These are phyloP conservation scores for Erysimum cheiri DNA, from an alignment of 441 rosid genomes.

Conservation along the genomic window DNA sequence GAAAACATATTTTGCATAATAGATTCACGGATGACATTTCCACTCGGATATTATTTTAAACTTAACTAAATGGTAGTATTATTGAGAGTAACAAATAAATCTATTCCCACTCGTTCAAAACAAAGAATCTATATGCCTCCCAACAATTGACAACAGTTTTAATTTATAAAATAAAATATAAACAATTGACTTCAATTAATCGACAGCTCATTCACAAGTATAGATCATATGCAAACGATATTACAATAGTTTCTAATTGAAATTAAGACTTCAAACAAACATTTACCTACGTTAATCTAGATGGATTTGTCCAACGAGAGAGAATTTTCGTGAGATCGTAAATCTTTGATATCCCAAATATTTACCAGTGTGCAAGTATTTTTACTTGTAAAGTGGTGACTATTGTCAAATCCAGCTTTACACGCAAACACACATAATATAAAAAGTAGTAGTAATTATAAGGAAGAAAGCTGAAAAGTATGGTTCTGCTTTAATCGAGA, in stretches of 20 bases:
- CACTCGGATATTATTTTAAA: constrained; percentile 3
- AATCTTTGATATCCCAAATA: not conserved
- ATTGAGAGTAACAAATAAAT: not conserved
- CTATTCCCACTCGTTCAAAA: not conserved
- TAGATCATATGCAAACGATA: not conserved
- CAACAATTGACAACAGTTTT: no score
- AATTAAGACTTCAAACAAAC: constrained; percentile 1
- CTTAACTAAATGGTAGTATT: not conserved
- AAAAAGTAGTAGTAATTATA: not conserved
- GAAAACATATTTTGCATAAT: constrained; percentile 11
- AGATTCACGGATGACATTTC: constrained; percentile 26
- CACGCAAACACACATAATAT: not conserved
- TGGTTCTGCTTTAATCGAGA: constrained; percentile 44
- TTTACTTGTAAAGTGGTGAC: not conserved
- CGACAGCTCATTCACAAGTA: constrained; percentile 16
- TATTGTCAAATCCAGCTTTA: constrained; percentile 31
- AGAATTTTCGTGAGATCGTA: not conserved
- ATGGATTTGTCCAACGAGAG: not conserved
- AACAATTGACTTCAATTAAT: not conserved
- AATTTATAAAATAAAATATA: no score
- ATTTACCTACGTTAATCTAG: constrained; percentile 10
- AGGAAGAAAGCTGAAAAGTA: constrained; percentile 39
- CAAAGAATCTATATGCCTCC: not conserved
- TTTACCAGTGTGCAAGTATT: not conserved
- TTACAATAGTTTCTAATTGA: not conserved